Evolutionary conservation across 805 yeast species (phyloP), one percentile per base, ranked within the genome.

Genomic region (Candida glaebosa): DNA sequence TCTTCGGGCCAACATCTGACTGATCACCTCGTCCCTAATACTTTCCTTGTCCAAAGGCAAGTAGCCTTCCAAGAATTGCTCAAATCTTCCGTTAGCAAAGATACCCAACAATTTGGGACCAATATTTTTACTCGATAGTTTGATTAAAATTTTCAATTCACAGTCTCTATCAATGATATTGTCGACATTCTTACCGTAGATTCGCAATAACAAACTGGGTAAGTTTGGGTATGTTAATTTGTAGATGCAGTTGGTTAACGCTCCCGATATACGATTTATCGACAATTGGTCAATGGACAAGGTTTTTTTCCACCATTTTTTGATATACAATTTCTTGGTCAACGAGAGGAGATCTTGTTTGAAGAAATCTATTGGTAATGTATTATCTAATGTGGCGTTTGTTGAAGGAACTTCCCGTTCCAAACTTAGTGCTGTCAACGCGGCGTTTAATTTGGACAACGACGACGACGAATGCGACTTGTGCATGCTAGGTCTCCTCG

Each of bases 91-190:
- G 58, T 93, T 93, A 34, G 80, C 68, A 60, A 93, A 93, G 36
- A 91, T 87, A 2, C 99, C 99, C 55, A 87, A 70, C 39, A 93
- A 64, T 46, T 81, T 76, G 1, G 99, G 96, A 0, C 99, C 99
- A 47, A 93, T 91, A 42, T 80, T 79, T 49, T 82, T 81, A 38
- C 71, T 69, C 1, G 95, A 83, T 46, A 93, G 73, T 56, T 93
- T 80, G 18, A 80, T 77, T 42, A 93, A 70, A 2, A 84, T 77
- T 39, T 75, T 71, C 49, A 93, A 73, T 61, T 93, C 99, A 46
- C 74, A 71, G 16, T 85, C 84, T 52, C 99, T 71, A 61, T 93
- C 96, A 49, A 93, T 89, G 44, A 93, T 79, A 36, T 82, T 75
- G 42, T 81, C 95, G 6, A 83, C 95, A 54, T 88, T 87, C 28